Percentiles rank a stretch among this genome's conserved stretches.
These are phyloP conservation scores for Xylariaceae sp. DNA, from an alignment of 2,329 filamentous ascomycete genomes.

Conservation along the genomic window DNA sequence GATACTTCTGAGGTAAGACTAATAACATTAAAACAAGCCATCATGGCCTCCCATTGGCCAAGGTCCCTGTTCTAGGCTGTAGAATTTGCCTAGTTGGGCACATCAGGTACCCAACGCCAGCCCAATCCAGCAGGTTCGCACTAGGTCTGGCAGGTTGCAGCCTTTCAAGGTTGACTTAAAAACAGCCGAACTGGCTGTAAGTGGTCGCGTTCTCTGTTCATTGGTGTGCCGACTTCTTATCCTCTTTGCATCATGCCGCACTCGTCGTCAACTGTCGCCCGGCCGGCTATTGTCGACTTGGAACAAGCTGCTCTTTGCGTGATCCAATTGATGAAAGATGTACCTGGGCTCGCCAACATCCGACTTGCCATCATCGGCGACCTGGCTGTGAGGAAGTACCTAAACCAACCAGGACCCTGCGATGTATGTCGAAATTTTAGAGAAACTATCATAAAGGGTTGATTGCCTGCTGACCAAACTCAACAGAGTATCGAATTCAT, in stretches of 20 bases:
- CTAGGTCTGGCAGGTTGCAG: not conserved
- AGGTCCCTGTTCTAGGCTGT: conserved; percentile 19
- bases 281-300: conserved; percentile 24
- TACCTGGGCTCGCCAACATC: conserved; percentile 24
- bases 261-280: conserved; percentile 20
- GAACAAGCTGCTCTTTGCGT: conserved; percentile 27
- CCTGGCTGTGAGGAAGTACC: conserved; percentile 27
- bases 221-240: conserved; percentile 14
- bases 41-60: conserved; percentile 23
- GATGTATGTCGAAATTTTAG: conserved; percentile 15
- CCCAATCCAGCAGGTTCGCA: conserved; percentile 27
- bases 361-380: conserved; percentile 27
- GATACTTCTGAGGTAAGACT: conserved; percentile 23
- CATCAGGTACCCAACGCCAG: conserved; percentile 28
- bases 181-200: conserved; percentile 12
- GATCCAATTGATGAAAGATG: conserved; percentile 26
- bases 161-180: conserved; percentile 21
- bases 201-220: not conserved
- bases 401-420: conserved; percentile 16
- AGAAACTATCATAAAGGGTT: not conserved
- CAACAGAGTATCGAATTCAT: conserved; percentile 30
- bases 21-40: conserved; percentile 24
- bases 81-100: conserved; percentile 27
- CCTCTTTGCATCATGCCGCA: conserved; percentile 20
- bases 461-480: not conserved